Base-by-base conservation (phyloP, 2,329 filamentous ascomycete species). In the Talaromyces verruculosus region DNA sequence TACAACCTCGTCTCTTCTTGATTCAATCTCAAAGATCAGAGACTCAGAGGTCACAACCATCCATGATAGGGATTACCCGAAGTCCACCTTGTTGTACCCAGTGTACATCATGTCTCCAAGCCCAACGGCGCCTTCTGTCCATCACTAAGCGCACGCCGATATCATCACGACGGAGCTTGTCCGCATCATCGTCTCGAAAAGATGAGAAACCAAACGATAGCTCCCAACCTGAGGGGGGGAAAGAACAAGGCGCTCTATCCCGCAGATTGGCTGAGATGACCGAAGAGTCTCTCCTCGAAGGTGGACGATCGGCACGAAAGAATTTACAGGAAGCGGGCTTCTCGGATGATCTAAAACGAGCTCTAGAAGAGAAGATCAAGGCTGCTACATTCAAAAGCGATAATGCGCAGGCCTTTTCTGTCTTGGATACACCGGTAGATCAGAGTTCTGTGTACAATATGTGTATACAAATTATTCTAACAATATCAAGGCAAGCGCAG, bases 321-420 rank as follows among this genome's bases (percentile, higher is more conserved):
- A 84, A 84, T 59, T 80, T 89, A n/a, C 79, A 84, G 70, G 84
- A 88, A 68, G 85, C 84, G 33, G 86, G 85, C 58, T 89, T 89
- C 76, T 87, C 84, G 67, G 84, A 87, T 61, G 85, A 88, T 5
- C 74, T 89, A 69, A 87, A 85, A 74, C 78, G 76, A 64, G 77
- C 84, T 71, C 76, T 89, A 11, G 85, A 88, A 75, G 85, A 87
- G 69, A 83, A 85, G 66, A 84, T 89, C 64, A 83, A 84, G 1
- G 81, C 80, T 61, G 81, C 84, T n/a, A 80, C 80, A 37, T 87
- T 88, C 70, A 80, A 78, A 49, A 84, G 77, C 66, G 80, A 87
- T 22, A 75, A 87, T 77, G 79, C 84, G 47, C 77, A 76, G 67
- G 84, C 84, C 2, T 83, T 87, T 65, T 83, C 85, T 2, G 78